Percentiles rank a stretch among this genome's conserved stretches.
These are phyloP conservation scores for Arabidopsis lyrata DNA, from an alignment of 441 rosid genomes.

Conservation along the genomic window DNA sequence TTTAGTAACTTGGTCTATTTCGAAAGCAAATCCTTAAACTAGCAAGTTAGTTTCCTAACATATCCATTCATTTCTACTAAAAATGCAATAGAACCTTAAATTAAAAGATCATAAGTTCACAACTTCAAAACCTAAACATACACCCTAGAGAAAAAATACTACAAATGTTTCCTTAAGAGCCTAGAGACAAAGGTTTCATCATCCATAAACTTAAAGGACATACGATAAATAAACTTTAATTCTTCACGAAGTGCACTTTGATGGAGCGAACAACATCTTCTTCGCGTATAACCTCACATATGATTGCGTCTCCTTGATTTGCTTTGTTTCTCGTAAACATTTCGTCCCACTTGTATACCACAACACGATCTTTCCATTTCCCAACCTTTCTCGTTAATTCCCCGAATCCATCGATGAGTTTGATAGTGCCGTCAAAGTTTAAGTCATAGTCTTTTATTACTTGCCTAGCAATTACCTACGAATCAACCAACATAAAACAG, in stretches of 20 bases:
- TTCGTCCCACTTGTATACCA: slow-evolving; percentile 22
- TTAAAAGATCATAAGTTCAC: background rate
- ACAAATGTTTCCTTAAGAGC: background rate
- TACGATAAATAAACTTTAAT: background rate
- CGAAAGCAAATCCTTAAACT: background rate
- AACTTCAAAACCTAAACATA: background rate
- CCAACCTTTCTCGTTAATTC: slow-evolving; percentile 3
- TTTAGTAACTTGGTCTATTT: background rate
- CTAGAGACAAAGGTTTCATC: background rate
- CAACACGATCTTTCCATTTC: slow-evolving; percentile 29
- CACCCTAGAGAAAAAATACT: background rate
- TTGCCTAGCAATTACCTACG: slow-evolving; percentile 23
- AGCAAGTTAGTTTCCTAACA: background rate
- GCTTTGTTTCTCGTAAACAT: slow-evolving; percentile 24
- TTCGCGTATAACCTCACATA: slow-evolving; percentile 36
- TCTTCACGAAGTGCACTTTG: slow-evolving; percentile 31
- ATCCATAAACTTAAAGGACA: background rate
- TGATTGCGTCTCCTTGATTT: background rate
- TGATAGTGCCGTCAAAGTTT: slow-evolving; percentile 22
- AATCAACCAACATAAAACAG: background rate
- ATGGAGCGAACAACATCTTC: slow-evolving; percentile 15
- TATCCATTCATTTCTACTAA: background rate
- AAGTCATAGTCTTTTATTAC: slow-evolving; percentile 24
- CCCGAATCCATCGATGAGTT: slow-evolving; percentile 25
- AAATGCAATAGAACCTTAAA: background rate